These are phyloP conservation scores for Acer campestre DNA, from an alignment of 345 rosid species.

Conservation along the genomic window DNA sequence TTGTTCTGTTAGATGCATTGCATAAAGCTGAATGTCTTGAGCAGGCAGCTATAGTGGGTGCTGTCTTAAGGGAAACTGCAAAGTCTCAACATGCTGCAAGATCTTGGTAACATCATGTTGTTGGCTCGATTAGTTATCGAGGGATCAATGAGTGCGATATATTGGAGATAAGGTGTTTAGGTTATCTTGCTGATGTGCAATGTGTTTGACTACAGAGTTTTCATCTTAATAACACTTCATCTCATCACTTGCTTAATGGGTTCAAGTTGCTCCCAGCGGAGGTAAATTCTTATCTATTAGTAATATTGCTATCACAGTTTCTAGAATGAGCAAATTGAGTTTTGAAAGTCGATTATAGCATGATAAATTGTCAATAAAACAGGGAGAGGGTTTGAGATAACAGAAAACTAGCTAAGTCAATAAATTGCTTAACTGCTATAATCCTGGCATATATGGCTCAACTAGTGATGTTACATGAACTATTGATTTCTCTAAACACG, in stretches of 20 bases:
- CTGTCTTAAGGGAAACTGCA: slow-evolving; percentile 83
- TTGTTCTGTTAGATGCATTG: slow-evolving; percentile 80
- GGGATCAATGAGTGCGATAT: not conserved
- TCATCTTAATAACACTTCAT: not conserved
- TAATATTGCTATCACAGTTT: not conserved
- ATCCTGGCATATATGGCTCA: not conserved
- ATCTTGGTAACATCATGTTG: slow-evolving; percentile 54
- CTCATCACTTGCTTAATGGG: slow-evolving; percentile 3
- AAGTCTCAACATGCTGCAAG: slow-evolving; percentile 86
- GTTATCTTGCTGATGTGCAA: not conserved
- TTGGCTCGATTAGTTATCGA: slow-evolving; percentile 1
- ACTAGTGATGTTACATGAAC: not conserved
- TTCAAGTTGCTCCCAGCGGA: slow-evolving; percentile 3
- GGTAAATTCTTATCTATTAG: slow-evolving; percentile 14
- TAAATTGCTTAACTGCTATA: not conserved
- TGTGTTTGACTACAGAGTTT: not conserved
- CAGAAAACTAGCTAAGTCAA: not conserved
- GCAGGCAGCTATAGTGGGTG: slow-evolving; percentile 94
- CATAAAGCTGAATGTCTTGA: slow-evolving; percentile 88
- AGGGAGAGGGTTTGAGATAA: not conserved
- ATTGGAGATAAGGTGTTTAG: not conserved
- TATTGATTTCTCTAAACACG: slow-evolving; percentile 1
- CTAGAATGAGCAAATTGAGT: not conserved
- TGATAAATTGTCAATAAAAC: not conserved
- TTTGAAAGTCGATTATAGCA: not conserved